Evolutionary conservation across 31 red algal species (phyloP).

Genomic region (Porphyra umbilicalis): DNA sequence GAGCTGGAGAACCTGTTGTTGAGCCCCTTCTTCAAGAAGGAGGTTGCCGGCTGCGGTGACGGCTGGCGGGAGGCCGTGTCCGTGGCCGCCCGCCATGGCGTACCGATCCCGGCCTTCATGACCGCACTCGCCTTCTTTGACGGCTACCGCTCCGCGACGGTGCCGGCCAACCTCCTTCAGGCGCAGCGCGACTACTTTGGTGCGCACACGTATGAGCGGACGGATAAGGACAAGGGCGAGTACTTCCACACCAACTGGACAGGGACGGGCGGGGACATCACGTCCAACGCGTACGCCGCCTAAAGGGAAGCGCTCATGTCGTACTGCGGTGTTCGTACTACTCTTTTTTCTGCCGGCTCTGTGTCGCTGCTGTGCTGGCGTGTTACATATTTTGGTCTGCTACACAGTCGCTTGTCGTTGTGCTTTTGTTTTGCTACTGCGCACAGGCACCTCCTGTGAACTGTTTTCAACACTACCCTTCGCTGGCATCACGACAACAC

Average conservation of each 20-base stretch:
- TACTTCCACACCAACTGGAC: constrained; percentile 91
- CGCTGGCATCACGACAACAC: too few species aligned
- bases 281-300: constrained; percentile 13
- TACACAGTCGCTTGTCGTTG: too few species aligned
- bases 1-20: constrained; percentile 59
- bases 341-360: too few species aligned
- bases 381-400: too few species aligned
- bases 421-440: too few species aligned
- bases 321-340: neutral
- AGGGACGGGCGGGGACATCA: constrained; percentile 49
- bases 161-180: constrained; percentile 81
- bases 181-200: constrained; percentile 89
- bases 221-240: constrained; percentile 51
- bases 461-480: too few species aligned
- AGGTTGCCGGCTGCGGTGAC: constrained; percentile 15
- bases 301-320: neutral
- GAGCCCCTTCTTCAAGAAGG: constrained; percentile 55
- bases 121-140: constrained; percentile 67
- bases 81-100: constrained; percentile 41
- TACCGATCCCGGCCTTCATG: constrained; percentile 60
- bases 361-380: too few species aligned
- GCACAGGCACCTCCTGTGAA: too few species aligned
- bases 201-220: constrained; percentile 71
- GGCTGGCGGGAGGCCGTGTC: constrained; percentile 56
- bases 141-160: constrained; percentile 44